Evolutionary conservation across 768 basidiomycete genomes (phyloP).

Genomic region (Lactifluus echinatus): DNA sequence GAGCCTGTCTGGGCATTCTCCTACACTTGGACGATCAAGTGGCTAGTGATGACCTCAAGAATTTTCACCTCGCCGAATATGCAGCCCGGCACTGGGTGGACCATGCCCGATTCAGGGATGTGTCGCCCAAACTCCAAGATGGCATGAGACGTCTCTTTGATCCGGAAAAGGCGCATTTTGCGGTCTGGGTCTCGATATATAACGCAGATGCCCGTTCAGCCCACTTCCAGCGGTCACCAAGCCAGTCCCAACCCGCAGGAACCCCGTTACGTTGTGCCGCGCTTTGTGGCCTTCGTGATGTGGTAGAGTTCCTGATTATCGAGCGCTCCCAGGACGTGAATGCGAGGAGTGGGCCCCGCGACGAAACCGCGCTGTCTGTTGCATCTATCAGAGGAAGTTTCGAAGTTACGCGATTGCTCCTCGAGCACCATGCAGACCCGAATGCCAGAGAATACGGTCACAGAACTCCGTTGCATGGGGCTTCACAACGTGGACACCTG

Average conservation of each 20-base stretch:
- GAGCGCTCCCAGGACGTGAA: neutral
- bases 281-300: neutral
- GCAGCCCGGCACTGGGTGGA: neutral
- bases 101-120: neutral
- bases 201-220: neutral
- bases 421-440: neutral
- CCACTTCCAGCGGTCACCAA: neutral
- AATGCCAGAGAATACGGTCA: neutral
- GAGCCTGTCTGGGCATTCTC: neutral
- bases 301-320: neutral
- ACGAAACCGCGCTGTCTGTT: neutral
- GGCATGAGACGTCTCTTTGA: neutral
- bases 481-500: neutral
- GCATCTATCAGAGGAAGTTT: neutral
- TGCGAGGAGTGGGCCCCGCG: neutral
- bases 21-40: neutral
- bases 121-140: neutral
- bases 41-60: neutral
- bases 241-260: neutral
- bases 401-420: neutral
- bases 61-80: neutral
- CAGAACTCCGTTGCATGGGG: neutral
- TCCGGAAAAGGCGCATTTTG: neutral
- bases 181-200: neutral
- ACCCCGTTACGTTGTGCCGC: neutral